These are phyloP conservation scores for Micromonas commoda DNA, from an alignment of 139 green algal genomes.

Conservation along the genomic window DNA sequence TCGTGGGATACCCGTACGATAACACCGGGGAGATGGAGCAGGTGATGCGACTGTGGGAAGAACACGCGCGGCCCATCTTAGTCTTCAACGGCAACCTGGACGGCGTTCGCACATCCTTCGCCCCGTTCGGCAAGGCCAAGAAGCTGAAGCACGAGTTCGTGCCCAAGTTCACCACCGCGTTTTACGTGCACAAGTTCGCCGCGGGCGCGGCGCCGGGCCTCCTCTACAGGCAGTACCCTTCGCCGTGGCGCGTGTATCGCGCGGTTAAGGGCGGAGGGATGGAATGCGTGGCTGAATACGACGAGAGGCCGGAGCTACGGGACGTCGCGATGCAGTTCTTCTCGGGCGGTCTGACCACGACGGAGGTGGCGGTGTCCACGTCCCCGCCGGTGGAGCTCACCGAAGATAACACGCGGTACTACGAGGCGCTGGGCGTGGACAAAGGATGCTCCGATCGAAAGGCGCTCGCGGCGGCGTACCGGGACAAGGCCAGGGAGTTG, in stretches of 20 bases:
- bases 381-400: too few species aligned
- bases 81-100: slow-evolving; percentile 28
- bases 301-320: too few species aligned
- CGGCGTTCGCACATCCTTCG: background rate
- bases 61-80: slow-evolving; percentile 4
- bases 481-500: too few species aligned
- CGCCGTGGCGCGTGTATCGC: background rate
- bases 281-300: slow-evolving; percentile 9
- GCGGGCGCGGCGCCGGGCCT: background rate
- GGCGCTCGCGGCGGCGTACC: too few species aligned
- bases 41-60: slow-evolving; percentile 15
- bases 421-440: too few species aligned
- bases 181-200: slow-evolving; percentile 25
- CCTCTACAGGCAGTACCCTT: background rate
- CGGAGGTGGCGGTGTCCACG: too few species aligned
- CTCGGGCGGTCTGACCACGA: too few species aligned
- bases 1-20: slow-evolving; percentile 27
- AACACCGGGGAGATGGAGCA: background rate
- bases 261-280: background rate
- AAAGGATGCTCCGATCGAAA: too few species aligned
- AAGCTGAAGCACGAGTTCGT: slow-evolving; percentile 23
- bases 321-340: too few species aligned
- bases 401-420: too few species aligned
- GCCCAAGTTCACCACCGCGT: slow-evolving; percentile 13
- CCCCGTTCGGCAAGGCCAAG: slow-evolving; percentile 5